phyloP scores from a whole-genome alignment of 2,329 filamentous ascomycete genomes.

The Nannizzia gypsea region DNA sequence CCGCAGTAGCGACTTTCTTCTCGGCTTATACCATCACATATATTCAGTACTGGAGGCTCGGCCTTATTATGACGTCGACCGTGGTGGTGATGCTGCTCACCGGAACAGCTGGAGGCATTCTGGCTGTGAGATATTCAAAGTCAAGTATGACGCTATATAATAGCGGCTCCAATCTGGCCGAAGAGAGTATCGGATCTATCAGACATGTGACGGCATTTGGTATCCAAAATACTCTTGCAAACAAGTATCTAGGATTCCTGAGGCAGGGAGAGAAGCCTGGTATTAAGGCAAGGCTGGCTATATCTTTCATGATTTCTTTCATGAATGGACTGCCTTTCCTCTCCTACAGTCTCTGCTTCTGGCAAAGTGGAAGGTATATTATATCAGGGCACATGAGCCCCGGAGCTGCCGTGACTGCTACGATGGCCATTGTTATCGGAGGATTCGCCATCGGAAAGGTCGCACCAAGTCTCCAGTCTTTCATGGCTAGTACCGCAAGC shows the following conservation, averaged over 20 bases:
- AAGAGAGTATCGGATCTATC: neutral
- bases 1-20: neutral
- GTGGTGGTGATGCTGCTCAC: neutral
- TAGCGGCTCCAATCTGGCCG: neutral
- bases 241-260: neutral
- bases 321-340: neutral
- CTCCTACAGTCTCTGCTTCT: constrained; percentile 40
- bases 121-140: neutral
- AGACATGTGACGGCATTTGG: neutral
- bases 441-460: constrained; percentile 71
- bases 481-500: constrained; percentile 60
- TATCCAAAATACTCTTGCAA: neutral
- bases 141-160: neutral
- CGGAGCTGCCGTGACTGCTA: constrained; percentile 57
- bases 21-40: neutral
- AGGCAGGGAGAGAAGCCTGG: neutral
- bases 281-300: neutral
- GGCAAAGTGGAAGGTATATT: constrained; percentile 59
- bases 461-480: constrained; percentile 64
- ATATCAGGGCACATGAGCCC: constrained; percentile 49
- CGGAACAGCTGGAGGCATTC: neutral
- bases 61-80: neutral
- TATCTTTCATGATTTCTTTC: neutral
- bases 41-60: neutral
- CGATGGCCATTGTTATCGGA: constrained; percentile 74